A percentile compares a stretch with the other conserved stretches of the same genome.
Evolutionary conservation across 495 filamentous ascomycete species (phyloP).

Genomic region (Talaromyces borbonicus): DNA sequence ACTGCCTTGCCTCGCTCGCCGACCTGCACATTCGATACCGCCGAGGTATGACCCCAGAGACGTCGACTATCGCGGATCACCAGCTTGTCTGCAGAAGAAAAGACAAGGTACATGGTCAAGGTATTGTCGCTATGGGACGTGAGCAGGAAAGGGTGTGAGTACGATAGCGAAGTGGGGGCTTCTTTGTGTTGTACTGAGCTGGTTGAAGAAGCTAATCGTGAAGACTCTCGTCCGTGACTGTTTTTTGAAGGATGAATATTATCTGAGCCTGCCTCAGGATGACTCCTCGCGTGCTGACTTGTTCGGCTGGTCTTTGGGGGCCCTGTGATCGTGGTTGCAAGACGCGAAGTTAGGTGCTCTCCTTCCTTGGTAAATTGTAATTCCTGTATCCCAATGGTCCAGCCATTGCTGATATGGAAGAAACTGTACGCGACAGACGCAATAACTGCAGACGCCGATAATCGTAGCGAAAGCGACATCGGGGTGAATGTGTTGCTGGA

Average conservation of each 20-base stretch:
- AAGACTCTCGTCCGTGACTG: neutral
- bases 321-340: constrained; percentile 39
- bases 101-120: constrained; percentile 75
- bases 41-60: constrained; percentile 91
- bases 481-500: constrained; percentile 76
- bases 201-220: neutral
- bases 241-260: neutral
- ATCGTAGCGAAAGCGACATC: constrained; percentile 65
- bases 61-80: constrained; percentile 64
- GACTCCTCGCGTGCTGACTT: neutral
- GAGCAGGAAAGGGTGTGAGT: constrained; percentile 86
- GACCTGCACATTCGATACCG: constrained; percentile 77
- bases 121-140: constrained; percentile 89
- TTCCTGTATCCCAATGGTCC: constrained; percentile 88
- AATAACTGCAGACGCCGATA: constrained; percentile 47
- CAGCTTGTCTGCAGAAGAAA: constrained; percentile 55
- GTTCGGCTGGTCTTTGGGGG: constrained; percentile 13
- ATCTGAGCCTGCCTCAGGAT: neutral
- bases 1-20: constrained; percentile 83
- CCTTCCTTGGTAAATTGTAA: constrained; percentile 51
- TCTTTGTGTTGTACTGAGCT: constrained; percentile 29
- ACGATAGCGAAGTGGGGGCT: constrained; percentile 65
- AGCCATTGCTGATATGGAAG: constrained; percentile 50
- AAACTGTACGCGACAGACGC: constrained; percentile 77
- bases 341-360: constrained; percentile 43